Evolutionary conservation across 139 green algal genomes (phyloP), one percentile per base, ranked within the genome.

Genomic region (Picochlorum sp.): DNA sequence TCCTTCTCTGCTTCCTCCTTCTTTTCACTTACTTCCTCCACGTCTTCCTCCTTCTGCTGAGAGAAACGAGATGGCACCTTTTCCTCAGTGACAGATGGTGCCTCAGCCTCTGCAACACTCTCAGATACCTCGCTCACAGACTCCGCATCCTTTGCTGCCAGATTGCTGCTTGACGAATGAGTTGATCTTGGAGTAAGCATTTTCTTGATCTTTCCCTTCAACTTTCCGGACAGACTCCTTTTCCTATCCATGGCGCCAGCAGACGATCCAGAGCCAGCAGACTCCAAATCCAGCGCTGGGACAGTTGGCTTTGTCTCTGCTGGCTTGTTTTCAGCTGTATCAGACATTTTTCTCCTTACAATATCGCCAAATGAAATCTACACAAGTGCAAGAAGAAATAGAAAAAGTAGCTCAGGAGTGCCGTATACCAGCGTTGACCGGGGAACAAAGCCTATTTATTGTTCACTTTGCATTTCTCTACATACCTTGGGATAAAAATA

Each of bases 181-280:
- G 34, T 13, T 4, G 34, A 41, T 41, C 34, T 41, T 41, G 34
- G 34, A 41, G 34, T 41, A 41, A 41, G 34, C 34, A 41, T 41
- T 41, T 41, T 41, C 34, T 69, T 69, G 62, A 69, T 45, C n/a
- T 20, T 44, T 28, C 37, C 28, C 21, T 45, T 58, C 11, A 69
- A 62, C 41, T 69, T 69, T 7, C n/a, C n/a, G 45, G 16, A 14
- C 16, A 69, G 26, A 49, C 62, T 69, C 62, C 62, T 69, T 49
- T 63, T 69, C 62, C 52, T 69, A 16, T 41, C 45, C 13, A 62
- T 24, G 23, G 23, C 20, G n/a, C 13, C 58, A 45, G 13, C 10
- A 54, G 47, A 54, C 47, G 18, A 20, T 54, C 47, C 47, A 20
- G 47, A 54, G 2, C n/a, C 15, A 15, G 58, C 58, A 9, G 20